Percentiles rank a stretch among this genome's conserved stretches.
These are phyloP conservation scores for Stropharia rugosoannulata DNA, from an alignment of 768 basidiomycete species.

Conservation along the genomic window DNA sequence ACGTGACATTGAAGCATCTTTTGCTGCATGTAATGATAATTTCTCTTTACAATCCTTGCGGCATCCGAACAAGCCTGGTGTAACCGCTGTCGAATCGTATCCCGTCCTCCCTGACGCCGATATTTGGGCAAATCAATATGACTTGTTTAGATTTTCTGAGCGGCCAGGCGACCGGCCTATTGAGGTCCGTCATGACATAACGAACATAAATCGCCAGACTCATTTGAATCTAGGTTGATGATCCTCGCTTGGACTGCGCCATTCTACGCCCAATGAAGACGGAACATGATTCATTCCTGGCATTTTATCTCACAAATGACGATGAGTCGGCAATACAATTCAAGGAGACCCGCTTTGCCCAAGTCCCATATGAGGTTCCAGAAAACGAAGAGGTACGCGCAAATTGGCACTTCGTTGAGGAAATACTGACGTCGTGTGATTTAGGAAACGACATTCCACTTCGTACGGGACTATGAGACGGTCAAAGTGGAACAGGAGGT, in stretches of 20 bases:
- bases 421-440: not conserved
- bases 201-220: not conserved
- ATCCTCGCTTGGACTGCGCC: constrained; percentile 82
- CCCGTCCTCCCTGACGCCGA: constrained; percentile 82
- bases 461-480: constrained; percentile 84
- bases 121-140: constrained; percentile 89
- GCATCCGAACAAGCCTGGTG: constrained; percentile 77
- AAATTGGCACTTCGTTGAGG: not conserved
- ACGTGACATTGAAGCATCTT: constrained; percentile 77
- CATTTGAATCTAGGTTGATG: constrained; percentile 51
- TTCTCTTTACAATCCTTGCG: constrained; percentile 59
- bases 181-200: constrained; percentile 48
- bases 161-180: constrained; percentile 75
- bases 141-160: constrained; percentile 83
- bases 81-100: constrained; percentile 78
- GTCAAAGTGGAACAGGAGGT: constrained; percentile 87
- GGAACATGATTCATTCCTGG: constrained; percentile 85
- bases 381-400: constrained; percentile 55
- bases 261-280: constrained; percentile 86
- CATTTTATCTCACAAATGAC: constrained; percentile 79
- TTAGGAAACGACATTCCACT: constrained; percentile 71
- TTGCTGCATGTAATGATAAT: constrained; percentile 57
- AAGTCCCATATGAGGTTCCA: constrained; percentile 43
- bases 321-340: constrained; percentile 69
- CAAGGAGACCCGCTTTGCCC: constrained; percentile 51